A percentile compares a stretch with the other conserved stretches of the same genome.
Conservation (phyloP, 2,329 filamentous ascomycete genomes). For the Phialophora expanda region DNA sequence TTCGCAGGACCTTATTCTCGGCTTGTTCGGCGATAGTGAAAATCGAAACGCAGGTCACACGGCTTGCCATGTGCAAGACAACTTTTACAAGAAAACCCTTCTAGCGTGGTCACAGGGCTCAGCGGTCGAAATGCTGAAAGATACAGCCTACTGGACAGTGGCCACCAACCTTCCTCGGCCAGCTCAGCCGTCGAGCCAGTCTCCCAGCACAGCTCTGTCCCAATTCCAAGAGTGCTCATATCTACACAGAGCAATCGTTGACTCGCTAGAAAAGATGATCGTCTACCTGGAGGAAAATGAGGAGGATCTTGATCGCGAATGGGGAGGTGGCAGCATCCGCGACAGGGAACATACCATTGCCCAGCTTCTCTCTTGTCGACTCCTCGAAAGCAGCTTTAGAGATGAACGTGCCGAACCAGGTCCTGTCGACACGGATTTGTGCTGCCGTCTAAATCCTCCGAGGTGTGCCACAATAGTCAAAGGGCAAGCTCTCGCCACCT, state of each 20-base stretch:
- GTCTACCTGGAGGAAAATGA: not conserved
- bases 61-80: not conserved
- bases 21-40: not conserved
- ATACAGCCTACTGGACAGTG: not conserved
- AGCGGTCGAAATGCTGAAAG: not conserved
- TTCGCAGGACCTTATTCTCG: not conserved
- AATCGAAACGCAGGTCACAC: not conserved
- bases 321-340: not conserved
- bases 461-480: too few species aligned
- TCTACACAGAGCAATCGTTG: not conserved
- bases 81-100: not conserved
- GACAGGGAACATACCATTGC: not conserved
- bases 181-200: not conserved
- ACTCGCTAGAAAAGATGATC: not conserved
- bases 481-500: too few species aligned
- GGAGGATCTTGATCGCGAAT: not conserved
- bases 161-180: not conserved
- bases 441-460: not conserved
- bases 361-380: not conserved
- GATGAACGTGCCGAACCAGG: not conserved
- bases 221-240: not conserved
- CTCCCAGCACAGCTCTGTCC: not conserved
- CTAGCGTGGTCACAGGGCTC: not conserved
- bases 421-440: not conserved
- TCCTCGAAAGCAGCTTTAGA: not conserved